Base-by-base conservation (phyloP, 495 filamentous ascomycete species). In the Pyronema omphalodes region DNA sequence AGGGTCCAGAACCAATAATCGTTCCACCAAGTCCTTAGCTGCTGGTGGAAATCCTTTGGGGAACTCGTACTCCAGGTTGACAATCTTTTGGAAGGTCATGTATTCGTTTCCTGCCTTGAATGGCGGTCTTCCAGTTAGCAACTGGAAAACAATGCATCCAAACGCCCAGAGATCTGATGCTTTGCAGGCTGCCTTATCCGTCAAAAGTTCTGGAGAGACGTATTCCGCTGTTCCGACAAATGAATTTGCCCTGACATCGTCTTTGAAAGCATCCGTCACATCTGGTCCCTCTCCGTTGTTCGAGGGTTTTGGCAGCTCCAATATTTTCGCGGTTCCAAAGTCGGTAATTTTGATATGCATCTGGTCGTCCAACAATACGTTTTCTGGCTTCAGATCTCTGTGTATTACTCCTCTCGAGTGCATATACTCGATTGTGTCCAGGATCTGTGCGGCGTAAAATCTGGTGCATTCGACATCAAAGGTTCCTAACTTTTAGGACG, bases 291-390 rank as follows among this genome's bases (percentile, higher is more conserved):
- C 64, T 8, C 70, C 68, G 56, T 76, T 68, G 14, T 74, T 72
- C 41, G 72, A 68, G 4, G 73, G 68, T 60, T 74, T 76, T 12
- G 78, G 80, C 34, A 77, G 73, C 46, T 82, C 82, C 44, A 99
- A 73, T 44, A 96, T 81, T 67, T 94, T 95, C 5, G 93, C 93
- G 2, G 93, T 99, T 9, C 93, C 93, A 62, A 99, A 99, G 67
- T 99, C 93, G 17, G 93, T 99, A 59, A 99, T 95, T 66, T 99
- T 99, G 70, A 95, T 80, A 65, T 94, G 84, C 83, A 94, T 93
- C 60, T 93, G 80, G 45, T 87, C 83, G 63, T 99, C 89, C 19
- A 99, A 72, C 6, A 99, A 75, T 39, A 96, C 88, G 56, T 99
- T 99, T 63, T 99, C 93, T 3, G 93, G 93, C 64, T 99, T 99